Conservation (phyloP, 371 early-diverging fungal species). For the Mucor plumbeus region DNA sequence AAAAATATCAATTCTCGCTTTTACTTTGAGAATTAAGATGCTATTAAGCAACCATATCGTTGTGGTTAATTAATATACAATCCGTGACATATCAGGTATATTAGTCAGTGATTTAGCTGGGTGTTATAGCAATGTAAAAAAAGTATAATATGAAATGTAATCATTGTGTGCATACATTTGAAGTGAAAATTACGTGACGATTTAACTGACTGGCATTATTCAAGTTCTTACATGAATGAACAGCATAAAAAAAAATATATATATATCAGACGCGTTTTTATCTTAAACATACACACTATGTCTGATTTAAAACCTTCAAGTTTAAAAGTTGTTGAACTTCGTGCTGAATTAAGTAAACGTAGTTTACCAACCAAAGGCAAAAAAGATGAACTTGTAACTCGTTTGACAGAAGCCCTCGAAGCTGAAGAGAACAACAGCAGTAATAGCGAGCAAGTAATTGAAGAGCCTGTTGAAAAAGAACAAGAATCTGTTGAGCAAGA, state of each 20-base stretch:
- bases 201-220: neutral
- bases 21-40: too few species aligned
- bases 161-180: too few species aligned
- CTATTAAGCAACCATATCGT: too few species aligned
- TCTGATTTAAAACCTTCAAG: conserved; percentile 24
- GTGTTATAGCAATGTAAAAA: too few species aligned
- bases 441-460: conserved; percentile 12
- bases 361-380: conserved; percentile 70
- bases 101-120: too few species aligned
- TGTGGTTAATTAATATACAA: too few species aligned
- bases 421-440: neutral
- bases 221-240: neutral
- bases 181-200: neutral
- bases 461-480: neutral
- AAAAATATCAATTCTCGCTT: too few species aligned
- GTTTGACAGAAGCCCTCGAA: conserved; percentile 64
- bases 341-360: conserved; percentile 64
- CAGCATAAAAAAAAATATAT: neutral
- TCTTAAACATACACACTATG: neutral
- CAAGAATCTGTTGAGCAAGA: neutral
- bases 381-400: conserved; percentile 72
- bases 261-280: conserved; percentile 1
- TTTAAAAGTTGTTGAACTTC: conserved; percentile 69
- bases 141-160: too few species aligned
- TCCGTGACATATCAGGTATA: too few species aligned